Conservation (phyloP, 2,329 filamentous ascomycete species). For the Neoarthrinium moseri region DNA sequence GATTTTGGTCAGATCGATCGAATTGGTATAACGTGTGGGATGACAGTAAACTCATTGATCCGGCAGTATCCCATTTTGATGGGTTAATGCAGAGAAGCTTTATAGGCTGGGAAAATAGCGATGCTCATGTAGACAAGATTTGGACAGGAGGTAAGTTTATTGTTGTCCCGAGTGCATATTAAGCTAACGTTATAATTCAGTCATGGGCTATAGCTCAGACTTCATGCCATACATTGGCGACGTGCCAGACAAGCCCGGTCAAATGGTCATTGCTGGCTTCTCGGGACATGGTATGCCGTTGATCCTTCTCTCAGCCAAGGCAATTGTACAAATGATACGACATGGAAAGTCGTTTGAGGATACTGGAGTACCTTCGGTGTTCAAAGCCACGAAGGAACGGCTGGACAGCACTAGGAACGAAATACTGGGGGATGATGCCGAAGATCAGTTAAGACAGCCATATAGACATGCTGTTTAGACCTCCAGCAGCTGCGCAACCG, state of each 20-base stretch:
- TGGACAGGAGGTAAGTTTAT: no score
- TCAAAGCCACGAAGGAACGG: no score
- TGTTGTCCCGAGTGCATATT: no score
- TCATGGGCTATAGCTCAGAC: constrained; percentile 8
- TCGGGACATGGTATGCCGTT: constrained; percentile 41
- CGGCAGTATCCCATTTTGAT: constrained; percentile 38
- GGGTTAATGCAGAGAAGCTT: constrained; percentile 45
- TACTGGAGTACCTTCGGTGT: no score
- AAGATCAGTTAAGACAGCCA: no score
- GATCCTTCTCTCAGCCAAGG: constrained; percentile 31
- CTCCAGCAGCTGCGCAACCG: no score
- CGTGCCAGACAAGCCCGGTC: constrained; percentile 28
- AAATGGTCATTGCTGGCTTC: constrained; percentile 37
- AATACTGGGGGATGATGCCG: no score
- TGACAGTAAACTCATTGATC: constrained; percentile 38
- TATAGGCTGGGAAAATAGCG: constrained; percentile 41
- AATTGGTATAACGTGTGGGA: constrained; percentile 43
- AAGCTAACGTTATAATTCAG: neutral
- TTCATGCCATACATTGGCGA: constrained; percentile 26
- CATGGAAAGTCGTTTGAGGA: no score
- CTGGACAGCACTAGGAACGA: no score
- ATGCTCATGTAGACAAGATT: constrained; percentile 30
- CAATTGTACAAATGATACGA: no score
- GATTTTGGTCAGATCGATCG: constrained; percentile 28
- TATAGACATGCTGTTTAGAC: no score